These are phyloP conservation scores for Leptosphaerulina australis DNA, from an alignment of 2,329 filamentous ascomycete species.

Conservation along the genomic window DNA sequence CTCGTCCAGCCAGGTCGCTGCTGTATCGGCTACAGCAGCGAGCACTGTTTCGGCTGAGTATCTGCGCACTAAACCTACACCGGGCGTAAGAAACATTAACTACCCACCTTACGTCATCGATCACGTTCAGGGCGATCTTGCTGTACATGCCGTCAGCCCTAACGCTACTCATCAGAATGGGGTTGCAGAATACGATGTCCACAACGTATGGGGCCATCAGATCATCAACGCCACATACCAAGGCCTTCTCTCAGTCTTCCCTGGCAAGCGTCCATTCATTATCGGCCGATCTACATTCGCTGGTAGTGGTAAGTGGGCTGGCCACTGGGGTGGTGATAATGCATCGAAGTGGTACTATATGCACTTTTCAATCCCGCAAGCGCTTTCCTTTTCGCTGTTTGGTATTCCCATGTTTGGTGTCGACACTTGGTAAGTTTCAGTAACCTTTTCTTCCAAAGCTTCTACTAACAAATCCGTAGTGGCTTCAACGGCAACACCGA, in stretches of 20 bases:
- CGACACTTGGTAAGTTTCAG: conserved; percentile 54
- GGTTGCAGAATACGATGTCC: conserved; percentile 77
- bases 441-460: no score
- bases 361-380: conserved; percentile 78
- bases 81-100: conserved; percentile 70
- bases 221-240: conserved; percentile 79
- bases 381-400: conserved; percentile 74
- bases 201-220: conserved; percentile 73
- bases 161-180: conserved; percentile 80
- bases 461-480: conserved; percentile 13
- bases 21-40: conserved; percentile 41
- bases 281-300: conserved; percentile 83
- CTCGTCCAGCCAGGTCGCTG: conserved; percentile 57
- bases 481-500: conserved; percentile 72
- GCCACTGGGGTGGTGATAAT: conserved; percentile 82
- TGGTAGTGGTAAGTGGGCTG: conserved; percentile 75
- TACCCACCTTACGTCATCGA: conserved; percentile 79
- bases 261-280: conserved; percentile 77
- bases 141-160: conserved; percentile 73
- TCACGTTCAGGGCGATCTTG: conserved; percentile 73
- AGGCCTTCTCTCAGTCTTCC: conserved; percentile 67
- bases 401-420: conserved; percentile 77
- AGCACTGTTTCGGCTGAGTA: conserved; percentile 52
- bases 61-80: conserved; percentile 65
- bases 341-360: conserved; percentile 73